Evolutionary conservation across 148 eudicot species (phyloP).

Genomic region (Diospyros kaki): DNA sequence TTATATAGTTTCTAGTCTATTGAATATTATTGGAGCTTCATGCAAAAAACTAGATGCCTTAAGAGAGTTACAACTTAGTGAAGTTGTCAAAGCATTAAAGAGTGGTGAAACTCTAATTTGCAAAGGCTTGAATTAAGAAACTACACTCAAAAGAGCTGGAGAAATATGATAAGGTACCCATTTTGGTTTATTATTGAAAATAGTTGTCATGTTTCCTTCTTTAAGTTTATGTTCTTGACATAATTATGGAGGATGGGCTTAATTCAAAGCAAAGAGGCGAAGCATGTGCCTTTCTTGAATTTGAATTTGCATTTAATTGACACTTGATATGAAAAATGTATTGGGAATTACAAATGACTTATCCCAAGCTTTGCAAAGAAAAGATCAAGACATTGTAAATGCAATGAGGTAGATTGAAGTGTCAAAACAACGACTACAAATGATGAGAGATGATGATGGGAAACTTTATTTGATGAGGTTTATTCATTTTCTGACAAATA

Average conservation of each 20-base stretch:
- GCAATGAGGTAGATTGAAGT: no score
- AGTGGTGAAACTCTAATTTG: conserved; percentile 3
- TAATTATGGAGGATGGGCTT: not conserved
- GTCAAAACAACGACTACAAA: no score
- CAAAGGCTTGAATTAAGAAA: conserved; percentile 11
- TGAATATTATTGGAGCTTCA: conserved; percentile 2
- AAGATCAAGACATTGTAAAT: no score
- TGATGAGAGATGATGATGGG: no score
- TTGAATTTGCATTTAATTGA: no score
- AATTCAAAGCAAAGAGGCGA: not conserved
- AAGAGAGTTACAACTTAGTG: not conserved
- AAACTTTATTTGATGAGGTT: no score
- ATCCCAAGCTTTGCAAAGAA: no score
- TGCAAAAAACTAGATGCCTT: not conserved
- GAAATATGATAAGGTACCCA: no score
- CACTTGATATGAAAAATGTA: no score
- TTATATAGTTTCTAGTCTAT: not conserved
- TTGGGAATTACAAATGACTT: no score
- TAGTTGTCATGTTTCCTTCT: not conserved
- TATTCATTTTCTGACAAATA: no score
- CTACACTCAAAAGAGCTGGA: not conserved
- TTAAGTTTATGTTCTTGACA: not conserved
- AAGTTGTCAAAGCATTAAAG: not conserved
- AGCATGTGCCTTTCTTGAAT: no score
- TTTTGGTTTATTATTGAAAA: not conserved